Conservation (phyloP, 441 rosid genomes). For the Biscutella auriculata region DNA sequence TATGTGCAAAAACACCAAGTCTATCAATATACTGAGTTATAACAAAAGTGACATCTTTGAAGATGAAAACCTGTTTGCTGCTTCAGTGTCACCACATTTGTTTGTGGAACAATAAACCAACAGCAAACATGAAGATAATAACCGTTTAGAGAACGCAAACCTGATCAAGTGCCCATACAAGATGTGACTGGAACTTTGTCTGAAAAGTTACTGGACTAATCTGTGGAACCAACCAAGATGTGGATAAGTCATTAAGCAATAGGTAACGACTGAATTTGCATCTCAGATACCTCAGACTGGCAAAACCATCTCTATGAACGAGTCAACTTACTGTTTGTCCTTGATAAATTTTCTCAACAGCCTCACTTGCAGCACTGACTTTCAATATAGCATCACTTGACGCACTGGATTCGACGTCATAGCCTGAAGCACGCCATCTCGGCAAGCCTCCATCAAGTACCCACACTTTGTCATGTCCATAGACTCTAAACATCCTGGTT, state of each 20-base stretch:
- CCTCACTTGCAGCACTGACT: constrained; percentile 93
- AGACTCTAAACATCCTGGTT: constrained; percentile 84
- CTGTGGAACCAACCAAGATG: constrained; percentile 27
- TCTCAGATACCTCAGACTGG: not conserved
- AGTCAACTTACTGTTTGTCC: constrained; percentile 56
- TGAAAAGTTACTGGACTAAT: constrained; percentile 68
- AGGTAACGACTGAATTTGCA: not conserved
- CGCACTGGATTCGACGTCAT: constrained; percentile 94
- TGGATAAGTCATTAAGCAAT: not conserved
- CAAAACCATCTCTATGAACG: not conserved
- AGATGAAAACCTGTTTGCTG: not conserved
- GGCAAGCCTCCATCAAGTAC: constrained; percentile 96
- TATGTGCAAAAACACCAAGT: not conserved
- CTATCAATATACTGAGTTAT: not conserved
- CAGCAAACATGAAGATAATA: no score
- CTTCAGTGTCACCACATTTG: not conserved
- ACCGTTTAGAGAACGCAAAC: constrained; percentile 22
- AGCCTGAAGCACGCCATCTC: constrained; percentile 90
- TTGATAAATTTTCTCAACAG: constrained; percentile 76
- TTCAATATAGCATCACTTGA: constrained; percentile 81
- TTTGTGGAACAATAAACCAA: not conserved
- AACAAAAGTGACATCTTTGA: not conserved
- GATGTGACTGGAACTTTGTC: constrained; percentile 81
- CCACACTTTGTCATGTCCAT: constrained; percentile 91
- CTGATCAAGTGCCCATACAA: constrained; percentile 88